Base-by-base conservation (phyloP, 2,329 filamentous ascomycete species). In the Beauveria pseudobassiana region DNA sequence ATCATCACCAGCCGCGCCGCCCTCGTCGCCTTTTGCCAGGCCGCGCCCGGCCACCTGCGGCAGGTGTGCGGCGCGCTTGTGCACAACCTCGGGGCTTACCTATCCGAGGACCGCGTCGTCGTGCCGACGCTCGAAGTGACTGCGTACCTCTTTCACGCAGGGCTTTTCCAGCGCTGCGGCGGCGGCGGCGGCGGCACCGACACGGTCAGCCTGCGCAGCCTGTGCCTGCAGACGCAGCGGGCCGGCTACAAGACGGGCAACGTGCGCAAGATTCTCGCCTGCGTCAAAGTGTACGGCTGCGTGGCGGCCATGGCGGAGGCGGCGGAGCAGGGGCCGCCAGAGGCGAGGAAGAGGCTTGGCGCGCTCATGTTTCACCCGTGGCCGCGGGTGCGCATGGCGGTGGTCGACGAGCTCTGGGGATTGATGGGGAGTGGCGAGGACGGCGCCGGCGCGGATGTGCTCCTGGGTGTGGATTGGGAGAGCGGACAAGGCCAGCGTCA, bases 211-310 rank as follows among this genome's bases (percentile, higher is more conserved):
- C 71, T 79, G 70, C 84, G 84, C 63, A 79, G 73, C 7, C 75
- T 96, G 3, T 91, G 92, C 63, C 78, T 86, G 7, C 78, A 86
- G 42, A 84, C 88, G 4, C 91, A 96, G 69, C 91, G 88, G 73
- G 83, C 89, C 0, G 89, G 93, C 65, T 93, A 89, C 77, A 93
- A 93, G 75, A 89, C 88, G 1, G 86, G 88, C 22, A 95, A 91
- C 71, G 84, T 96, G 49, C 84, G 87, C 56, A 93, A 95, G 72
- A 80, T 98, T 1, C 84, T 91, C 70, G 89, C 91, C 0, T 91
- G 90, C 24, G 78, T 96, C 64, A 88, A 87, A 68, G 83, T 95
- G 14, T 98, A 97, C 73, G 84, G 87, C 3, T 86, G 85, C 0
- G 75, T 96, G 28, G 84, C 85, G 4, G 72, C 72, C 34, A 38